Evolutionary conservation across 345 rosid genomes (phyloP).

Genomic region (Syzygium oleosum): DNA sequence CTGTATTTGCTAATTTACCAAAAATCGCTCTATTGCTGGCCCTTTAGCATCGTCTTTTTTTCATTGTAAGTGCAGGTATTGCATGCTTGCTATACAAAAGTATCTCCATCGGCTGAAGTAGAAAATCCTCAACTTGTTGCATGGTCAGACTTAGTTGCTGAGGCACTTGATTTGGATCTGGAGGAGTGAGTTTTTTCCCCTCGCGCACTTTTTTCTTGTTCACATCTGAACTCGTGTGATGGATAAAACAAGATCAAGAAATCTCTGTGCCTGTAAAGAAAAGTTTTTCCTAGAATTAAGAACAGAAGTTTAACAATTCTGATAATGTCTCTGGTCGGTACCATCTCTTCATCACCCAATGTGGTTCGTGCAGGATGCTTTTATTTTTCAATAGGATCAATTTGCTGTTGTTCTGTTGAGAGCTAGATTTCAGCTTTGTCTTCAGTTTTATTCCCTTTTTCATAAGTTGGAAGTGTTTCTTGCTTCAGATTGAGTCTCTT

Average conservation of each 20-base stretch:
- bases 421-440: not conserved
- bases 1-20: not conserved
- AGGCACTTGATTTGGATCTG: conserved; percentile 68
- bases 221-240: not conserved
- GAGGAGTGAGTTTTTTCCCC: conserved; percentile 62
- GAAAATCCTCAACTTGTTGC: conserved; percentile 91
- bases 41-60: not conserved
- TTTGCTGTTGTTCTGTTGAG: not conserved
- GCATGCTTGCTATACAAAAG: conserved; percentile 85
- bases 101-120: conserved; percentile 74
- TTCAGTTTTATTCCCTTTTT: not conserved
- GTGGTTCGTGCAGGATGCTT: not conserved
- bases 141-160: conserved; percentile 88
- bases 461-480: not conserved
- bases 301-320: not conserved
- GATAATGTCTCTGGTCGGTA: not conserved
- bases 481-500: not conserved
- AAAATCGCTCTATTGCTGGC: not conserved
- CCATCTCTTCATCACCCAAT: not conserved
- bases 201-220: not conserved
- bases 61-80: conserved; percentile 38
- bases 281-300: not conserved
- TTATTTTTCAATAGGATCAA: not conserved
- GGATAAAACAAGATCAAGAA: not conserved
- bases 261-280: not conserved